phyloP scores from a whole-genome alignment of 805 yeast species.

The Saccharomycopsis microspora region DNA sequence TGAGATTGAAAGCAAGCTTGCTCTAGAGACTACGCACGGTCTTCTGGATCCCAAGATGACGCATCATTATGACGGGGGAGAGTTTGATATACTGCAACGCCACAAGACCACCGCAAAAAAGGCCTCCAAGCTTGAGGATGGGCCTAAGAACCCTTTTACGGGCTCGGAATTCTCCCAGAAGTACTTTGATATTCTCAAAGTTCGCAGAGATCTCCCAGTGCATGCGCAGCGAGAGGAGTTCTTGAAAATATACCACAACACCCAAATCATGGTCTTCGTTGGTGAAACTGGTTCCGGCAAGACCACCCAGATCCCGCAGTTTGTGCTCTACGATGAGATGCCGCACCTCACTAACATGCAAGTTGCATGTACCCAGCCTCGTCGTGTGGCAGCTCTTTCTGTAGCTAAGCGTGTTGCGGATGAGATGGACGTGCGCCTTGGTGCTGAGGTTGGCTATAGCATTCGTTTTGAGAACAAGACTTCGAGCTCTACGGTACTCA shows the following conservation, averaged over 20 bases:
- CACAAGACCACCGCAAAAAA: slow-evolving; percentile 56
- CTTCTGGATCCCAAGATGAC: neutral
- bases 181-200: slow-evolving; percentile 68
- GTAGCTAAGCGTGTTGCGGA: slow-evolving; percentile 97
- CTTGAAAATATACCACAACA: slow-evolving; percentile 66
- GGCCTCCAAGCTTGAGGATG: slow-evolving; percentile 49
- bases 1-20: slow-evolving; percentile 20
- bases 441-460: slow-evolving; percentile 91
- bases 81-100: slow-evolving; percentile 39
- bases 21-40: neutral
- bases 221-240: slow-evolving; percentile 90
- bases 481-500: slow-evolving; percentile 65
- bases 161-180: slow-evolving; percentile 49
- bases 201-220: slow-evolving; percentile 83
- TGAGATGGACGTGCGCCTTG: slow-evolving; percentile 88
- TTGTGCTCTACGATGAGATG: slow-evolving; percentile 66
- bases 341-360: slow-evolving; percentile 76
- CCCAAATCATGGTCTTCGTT: slow-evolving; percentile 94
- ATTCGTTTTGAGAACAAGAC: slow-evolving; percentile 92
- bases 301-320: slow-evolving; percentile 97
- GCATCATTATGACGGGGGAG: slow-evolving; percentile 12
- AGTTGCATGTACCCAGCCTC: slow-evolving; percentile 68
- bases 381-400: slow-evolving; percentile 98
- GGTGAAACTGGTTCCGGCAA: slow-evolving; percentile 99
- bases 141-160: slow-evolving; percentile 66